Base-by-base conservation (phyloP, 129 eudicot species). In the Flaveria trinervia region DNA sequence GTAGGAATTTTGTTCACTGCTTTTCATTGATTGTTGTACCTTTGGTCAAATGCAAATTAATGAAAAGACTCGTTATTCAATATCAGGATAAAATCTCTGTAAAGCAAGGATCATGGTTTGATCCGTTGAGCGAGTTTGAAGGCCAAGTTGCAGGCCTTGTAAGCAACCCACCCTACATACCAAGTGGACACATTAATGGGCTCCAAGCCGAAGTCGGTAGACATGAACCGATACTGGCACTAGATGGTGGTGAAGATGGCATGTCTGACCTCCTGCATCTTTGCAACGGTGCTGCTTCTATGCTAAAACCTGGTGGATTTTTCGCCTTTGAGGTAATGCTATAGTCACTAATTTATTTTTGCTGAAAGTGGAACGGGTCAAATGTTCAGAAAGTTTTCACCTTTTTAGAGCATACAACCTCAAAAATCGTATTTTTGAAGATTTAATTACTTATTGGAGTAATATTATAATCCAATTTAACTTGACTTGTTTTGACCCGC, bases 151-250 rank as follows among this genome's bases (percentile, higher is more conserved):
- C 75, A 66, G 99, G 99, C 23, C 70, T 94, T 69, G 97, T 94
- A 17, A 91, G 99, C 82, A 94, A 94, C 83, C 99, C 99, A 50
- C 99, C 99, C 8, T 94, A 94, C 82, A 91, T 94, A 52, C 99
- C 99, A 1, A 94, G 90, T 60, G 85, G 78, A 67, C 81, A 87
- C 68, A 89, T 94, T 28, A 70, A 69, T 39, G 84, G 93, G 18
- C 84, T 94, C 44, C 99, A 94, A 82, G 94, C 90, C 10, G 99
- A 94, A 83, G 98, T 94, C 72, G 84, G 79, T 70, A 87, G 81
- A 80, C 92, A 94, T 70, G 98, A 94, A 85, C 99, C 99, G 25
- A 65, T 74, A 73, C 88, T 89, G 18, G 99, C 99, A n/a, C 73
- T 94, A 57, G 99, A 94, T 80, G 99, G 99, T 43, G 98, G 98